Evolutionary conservation across 306 rosid species (phyloP).

Genomic region (Quercus wislizeni): DNA sequence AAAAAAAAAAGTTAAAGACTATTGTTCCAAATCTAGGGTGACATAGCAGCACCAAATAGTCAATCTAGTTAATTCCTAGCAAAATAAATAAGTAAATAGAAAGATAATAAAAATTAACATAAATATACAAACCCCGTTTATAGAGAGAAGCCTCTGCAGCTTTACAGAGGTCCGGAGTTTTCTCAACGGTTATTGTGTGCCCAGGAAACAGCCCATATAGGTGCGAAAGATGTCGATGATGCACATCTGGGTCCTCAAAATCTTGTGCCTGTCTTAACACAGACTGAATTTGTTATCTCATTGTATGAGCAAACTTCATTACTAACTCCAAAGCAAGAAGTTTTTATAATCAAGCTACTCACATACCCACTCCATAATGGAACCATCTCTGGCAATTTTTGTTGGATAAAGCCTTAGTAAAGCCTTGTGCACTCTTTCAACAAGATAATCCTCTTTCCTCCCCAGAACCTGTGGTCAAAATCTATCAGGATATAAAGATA

Average conservation of each 20-base stretch:
- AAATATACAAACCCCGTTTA: constrained; percentile 56
- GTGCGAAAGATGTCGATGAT: constrained; percentile 75
- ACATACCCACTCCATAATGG: constrained; percentile 82
- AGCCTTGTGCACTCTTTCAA: constrained; percentile 36
- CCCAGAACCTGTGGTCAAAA: constrained; percentile 43
- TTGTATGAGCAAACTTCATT: neutral
- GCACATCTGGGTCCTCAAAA: constrained; percentile 67
- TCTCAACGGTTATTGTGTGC: constrained; percentile 49
- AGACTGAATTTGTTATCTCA: neutral
- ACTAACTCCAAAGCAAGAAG: neutral
- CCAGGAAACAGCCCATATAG: constrained; percentile 77
- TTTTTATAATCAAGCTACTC: neutral
- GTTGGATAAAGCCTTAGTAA: constrained; percentile 48
- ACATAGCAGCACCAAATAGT: neutral
- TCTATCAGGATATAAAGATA: neutral
- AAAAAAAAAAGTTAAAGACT: too few species aligned
- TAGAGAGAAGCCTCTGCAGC: constrained; percentile 54
- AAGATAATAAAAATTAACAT: neutral
- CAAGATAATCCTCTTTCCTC: constrained; percentile 41
- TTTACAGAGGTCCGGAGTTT: constrained; percentile 52
- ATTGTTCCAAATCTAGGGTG: neutral
- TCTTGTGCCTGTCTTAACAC: constrained; percentile 45
- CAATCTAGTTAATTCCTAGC: neutral
- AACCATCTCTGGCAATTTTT: constrained; percentile 62
- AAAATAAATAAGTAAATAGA: neutral